Percentiles rank a stretch among this genome's conserved stretches.
phyloP scores from a whole-genome alignment of 495 filamentous ascomycete species.

The Neurospora cerealis region DNA sequence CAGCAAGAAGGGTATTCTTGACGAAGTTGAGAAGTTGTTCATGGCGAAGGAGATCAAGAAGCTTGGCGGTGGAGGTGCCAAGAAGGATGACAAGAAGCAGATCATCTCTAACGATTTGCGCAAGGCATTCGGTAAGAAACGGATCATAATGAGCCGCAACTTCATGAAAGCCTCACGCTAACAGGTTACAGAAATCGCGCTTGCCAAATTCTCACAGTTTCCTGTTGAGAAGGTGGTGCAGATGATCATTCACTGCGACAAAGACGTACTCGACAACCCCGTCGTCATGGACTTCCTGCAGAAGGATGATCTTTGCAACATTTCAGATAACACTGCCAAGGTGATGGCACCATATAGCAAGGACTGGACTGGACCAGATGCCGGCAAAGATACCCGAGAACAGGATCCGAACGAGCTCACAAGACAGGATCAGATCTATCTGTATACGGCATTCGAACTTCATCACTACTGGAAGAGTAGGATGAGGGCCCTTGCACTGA shows the following conservation, averaged over 20 bases:
- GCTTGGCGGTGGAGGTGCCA: constrained; percentile 52
- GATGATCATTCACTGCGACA: constrained; percentile 93
- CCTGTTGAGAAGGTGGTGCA: constrained; percentile 75
- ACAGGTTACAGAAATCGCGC: constrained; percentile 58
- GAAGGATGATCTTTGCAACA: constrained; percentile 80
- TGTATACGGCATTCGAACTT: constrained; percentile 86
- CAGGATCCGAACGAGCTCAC: constrained; percentile 84
- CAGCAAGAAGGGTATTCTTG: constrained; percentile 83
- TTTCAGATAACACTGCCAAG: constrained; percentile 85
- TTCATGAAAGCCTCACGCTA: constrained; percentile 4
- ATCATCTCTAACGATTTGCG: constrained; percentile 87
- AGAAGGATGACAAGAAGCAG: constrained; percentile 93
- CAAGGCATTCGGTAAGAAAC: constrained; percentile 64
- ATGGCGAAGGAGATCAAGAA: constrained; percentile 95
- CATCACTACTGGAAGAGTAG: constrained; percentile 98
- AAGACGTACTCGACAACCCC: constrained; percentile 77
- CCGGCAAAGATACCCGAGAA: constrained; percentile 67
- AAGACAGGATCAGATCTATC: constrained; percentile 87
- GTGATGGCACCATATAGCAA: constrained; percentile 88
- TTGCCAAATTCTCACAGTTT: constrained; percentile 77
- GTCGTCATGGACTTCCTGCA: constrained; percentile 98
- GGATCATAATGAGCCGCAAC: background rate
- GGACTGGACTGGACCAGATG: constrained; percentile 91
- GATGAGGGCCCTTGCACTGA: constrained; percentile 82
- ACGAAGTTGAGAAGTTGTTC: constrained; percentile 95